Conservation (phyloP, 345 rosid genomes). For the Zanthoxylum bungeanum region DNA sequence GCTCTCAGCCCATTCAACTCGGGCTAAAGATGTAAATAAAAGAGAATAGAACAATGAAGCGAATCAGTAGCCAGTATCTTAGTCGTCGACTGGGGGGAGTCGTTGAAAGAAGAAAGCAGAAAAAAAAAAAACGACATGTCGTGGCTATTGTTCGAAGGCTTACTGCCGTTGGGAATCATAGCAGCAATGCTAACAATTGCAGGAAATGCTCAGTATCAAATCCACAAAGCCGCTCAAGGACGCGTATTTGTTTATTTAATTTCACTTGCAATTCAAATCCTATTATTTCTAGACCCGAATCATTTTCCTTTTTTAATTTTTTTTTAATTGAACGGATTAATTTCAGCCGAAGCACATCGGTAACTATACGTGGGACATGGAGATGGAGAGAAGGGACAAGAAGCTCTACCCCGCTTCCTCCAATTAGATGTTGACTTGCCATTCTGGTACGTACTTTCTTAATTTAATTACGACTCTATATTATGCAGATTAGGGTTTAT, state of each 20-base stretch:
- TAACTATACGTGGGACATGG: constrained; percentile 87
- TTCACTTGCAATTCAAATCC: neutral
- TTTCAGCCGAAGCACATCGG: constrained; percentile 90
- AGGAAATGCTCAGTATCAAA: constrained; percentile 87
- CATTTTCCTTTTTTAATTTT: neutral
- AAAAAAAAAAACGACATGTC: constrained; percentile 34
- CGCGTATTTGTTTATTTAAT: constrained; percentile 35
- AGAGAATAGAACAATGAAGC: neutral
- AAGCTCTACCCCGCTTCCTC: constrained; percentile 48
- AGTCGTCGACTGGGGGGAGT: neutral
- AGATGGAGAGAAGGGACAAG: constrained; percentile 95
- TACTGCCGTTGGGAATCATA: constrained; percentile 83
- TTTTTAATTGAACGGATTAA: constrained; percentile 1
- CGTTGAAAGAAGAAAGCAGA: neutral
- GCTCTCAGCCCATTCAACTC: neutral
- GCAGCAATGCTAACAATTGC: constrained; percentile 85
- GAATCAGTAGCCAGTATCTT: too few species aligned
- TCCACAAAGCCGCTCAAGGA: constrained; percentile 90
- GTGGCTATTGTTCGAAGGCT: constrained; percentile 78
- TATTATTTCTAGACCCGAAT: constrained; percentile 10
- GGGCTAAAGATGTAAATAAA: neutral
- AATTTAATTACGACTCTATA: neutral
- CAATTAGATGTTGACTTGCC: constrained; percentile 25
- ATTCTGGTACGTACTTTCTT: constrained; percentile 9
- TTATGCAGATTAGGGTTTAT: neutral